Evolutionary conservation across 2,329 filamentous ascomycete species (phyloP).

Genomic region (Dendryphion nanum): DNA sequence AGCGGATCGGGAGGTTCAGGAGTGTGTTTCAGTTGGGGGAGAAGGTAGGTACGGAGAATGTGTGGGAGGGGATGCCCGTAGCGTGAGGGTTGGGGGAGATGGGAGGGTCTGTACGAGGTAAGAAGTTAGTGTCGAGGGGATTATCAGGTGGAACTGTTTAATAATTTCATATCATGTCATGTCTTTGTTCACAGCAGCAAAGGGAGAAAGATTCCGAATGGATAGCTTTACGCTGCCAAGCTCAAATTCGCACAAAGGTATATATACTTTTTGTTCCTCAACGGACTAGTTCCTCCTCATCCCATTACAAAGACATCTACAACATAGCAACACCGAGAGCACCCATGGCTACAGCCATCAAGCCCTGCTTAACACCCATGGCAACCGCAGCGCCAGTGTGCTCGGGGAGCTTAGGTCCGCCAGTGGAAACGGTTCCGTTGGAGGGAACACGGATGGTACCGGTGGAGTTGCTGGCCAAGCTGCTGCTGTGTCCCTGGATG

Average conservation of each 20-base stretch:
- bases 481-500: not conserved
- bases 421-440: constrained; percentile 6
- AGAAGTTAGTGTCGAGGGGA: too few species aligned
- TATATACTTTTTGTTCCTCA: too few species aligned
- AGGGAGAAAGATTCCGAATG: too few species aligned
- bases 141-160: too few species aligned
- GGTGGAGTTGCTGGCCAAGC: not conserved
- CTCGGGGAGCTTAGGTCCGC: constrained; percentile 2
- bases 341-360: constrained; percentile 12
- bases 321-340: constrained; percentile 17
- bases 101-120: too few species aligned
- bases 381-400: constrained; percentile 13
- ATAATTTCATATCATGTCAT: too few species aligned
- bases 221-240: too few species aligned
- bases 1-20: constrained; percentile 1
- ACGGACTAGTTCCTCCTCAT: too few species aligned
- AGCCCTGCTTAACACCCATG: constrained; percentile 5
- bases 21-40: not conserved
- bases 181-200: too few species aligned
- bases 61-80: constrained; percentile 1
- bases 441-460: constrained; percentile 11
- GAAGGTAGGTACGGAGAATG: constrained; percentile 1
- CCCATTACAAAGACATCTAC: too few species aligned
- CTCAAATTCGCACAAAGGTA: too few species aligned
- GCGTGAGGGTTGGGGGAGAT: too few species aligned